These are phyloP conservation scores for Arxiozyma slooffiae DNA, from an alignment of 1,139 yeast genomes.

Conservation along the genomic window DNA sequence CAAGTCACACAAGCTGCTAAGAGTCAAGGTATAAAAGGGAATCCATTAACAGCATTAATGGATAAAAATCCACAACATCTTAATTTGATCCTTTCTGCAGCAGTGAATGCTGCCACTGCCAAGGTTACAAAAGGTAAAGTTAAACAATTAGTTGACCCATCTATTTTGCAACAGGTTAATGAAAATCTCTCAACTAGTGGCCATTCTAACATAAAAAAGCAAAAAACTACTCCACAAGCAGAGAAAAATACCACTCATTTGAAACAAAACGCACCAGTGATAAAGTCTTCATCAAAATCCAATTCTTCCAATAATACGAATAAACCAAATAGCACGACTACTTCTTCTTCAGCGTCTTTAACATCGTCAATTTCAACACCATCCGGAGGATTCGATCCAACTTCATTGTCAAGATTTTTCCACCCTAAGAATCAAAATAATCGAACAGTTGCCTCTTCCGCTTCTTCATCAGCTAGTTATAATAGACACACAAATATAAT, in stretches of 20 bases:
- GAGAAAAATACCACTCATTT: background rate
- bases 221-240: constrained; percentile 4
- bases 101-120: constrained; percentile 67
- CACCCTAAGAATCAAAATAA: constrained; percentile 26
- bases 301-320: background rate
- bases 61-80: constrained; percentile 85
- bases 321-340: constrained; percentile 4
- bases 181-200: constrained; percentile 11
- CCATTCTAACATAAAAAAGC: constrained; percentile 6
- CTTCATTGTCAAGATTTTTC: constrained; percentile 30
- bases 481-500: background rate
- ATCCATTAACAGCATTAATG: constrained; percentile 68
- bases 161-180: constrained; percentile 7
- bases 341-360: constrained; percentile 6
- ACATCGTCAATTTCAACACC: background rate
- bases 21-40: constrained; percentile 71
- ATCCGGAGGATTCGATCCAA: constrained; percentile 24
- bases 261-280: background rate
- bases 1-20: constrained; percentile 83
- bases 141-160: constrained; percentile 31
- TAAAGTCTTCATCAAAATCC: background rate
- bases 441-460: background rate
- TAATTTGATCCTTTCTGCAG: constrained; percentile 72
- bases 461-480: background rate
- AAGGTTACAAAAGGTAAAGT: constrained; percentile 44